phyloP scores from a whole-genome alignment of 768 basidiomycete species.

The Termitomyces sp. region DNA sequence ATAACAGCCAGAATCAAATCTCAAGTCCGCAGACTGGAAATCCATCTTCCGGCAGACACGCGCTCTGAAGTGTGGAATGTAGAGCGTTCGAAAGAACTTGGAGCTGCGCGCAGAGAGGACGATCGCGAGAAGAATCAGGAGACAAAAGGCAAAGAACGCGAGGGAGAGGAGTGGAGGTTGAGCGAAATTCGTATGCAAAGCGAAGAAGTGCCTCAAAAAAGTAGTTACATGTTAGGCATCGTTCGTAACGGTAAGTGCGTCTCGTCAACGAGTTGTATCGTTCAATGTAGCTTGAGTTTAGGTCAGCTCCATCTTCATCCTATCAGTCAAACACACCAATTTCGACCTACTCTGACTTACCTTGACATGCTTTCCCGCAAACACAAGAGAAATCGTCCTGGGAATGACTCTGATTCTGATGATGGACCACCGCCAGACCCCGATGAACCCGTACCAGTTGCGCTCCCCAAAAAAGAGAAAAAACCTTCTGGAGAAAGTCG shows the following conservation, averaged over 20 bases:
- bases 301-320: conserved; percentile 76
- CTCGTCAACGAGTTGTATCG: conserved; percentile 2
- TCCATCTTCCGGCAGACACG: conserved; percentile 79
- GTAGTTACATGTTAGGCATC: conserved; percentile 71
- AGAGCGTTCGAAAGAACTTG: conserved; percentile 64
- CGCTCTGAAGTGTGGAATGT: conserved; percentile 76
- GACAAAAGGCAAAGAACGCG: conserved; percentile 35
- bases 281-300: conserved; percentile 17
- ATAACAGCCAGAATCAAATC: conserved; percentile 73
- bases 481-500: conserved; percentile 52
- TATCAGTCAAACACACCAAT: conserved; percentile 71
- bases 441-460: conserved; percentile 53
- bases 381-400: conserved; percentile 40
- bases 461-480: conserved; percentile 53
- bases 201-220: conserved; percentile 61
- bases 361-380: conserved; percentile 69
- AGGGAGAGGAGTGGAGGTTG: conserved; percentile 52
- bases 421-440: conserved; percentile 78
- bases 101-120: conserved; percentile 61
- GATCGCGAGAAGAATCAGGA: conserved; percentile 77
- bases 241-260: conserved; percentile 58
- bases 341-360: conserved; percentile 79
- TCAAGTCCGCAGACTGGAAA: conserved; percentile 54
- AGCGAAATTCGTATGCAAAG: conserved; percentile 68
- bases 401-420: conserved; percentile 67